A percentile compares a stretch with the other conserved stretches of the same genome.
phyloP scores from a whole-genome alignment of 1,139 yeast genomes.

The Yamadazyma dushanensis region DNA sequence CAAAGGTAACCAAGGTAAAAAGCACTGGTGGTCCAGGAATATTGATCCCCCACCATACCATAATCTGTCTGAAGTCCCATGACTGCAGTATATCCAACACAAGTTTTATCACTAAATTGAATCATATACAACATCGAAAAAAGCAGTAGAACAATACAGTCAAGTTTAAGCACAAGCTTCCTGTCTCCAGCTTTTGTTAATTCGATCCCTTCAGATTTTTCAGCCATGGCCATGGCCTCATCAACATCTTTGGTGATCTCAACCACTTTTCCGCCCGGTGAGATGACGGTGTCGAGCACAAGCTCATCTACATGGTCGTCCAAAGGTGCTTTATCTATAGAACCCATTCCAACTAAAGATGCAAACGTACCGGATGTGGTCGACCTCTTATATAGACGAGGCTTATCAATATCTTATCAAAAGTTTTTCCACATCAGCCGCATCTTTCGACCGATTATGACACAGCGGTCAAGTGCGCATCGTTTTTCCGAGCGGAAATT shows the following conservation, averaged over 20 bases:
- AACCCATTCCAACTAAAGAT: background rate
- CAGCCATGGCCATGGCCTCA: constrained; percentile 28
- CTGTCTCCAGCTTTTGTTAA: constrained; percentile 12
- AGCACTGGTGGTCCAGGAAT: constrained; percentile 52
- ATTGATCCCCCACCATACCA: no score
- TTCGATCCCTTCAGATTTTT: constrained; percentile 8
- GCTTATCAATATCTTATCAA: background rate
- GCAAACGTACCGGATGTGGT: background rate
- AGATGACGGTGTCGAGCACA: constrained; percentile 9
- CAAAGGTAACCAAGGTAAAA: constrained; percentile 54
- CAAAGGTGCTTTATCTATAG: background rate
- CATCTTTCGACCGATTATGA: background rate
- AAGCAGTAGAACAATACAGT: constrained; percentile 17
- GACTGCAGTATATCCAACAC: constrained; percentile 59
- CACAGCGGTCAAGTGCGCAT: background rate
- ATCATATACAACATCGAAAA: constrained; percentile 44
- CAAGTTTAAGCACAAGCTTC: constrained; percentile 44
- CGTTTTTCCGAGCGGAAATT: background rate
- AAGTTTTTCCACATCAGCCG: background rate
- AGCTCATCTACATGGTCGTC: background rate
- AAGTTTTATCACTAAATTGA: constrained; percentile 65
- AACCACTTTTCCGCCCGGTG: constrained; percentile 28
- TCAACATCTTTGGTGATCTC: constrained; percentile 32
- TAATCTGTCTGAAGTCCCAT: no score
- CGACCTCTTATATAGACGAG: background rate